Evolutionary conservation across 805 yeast species (phyloP).

Genomic region (Hanseniaspora occidentalis): DNA sequence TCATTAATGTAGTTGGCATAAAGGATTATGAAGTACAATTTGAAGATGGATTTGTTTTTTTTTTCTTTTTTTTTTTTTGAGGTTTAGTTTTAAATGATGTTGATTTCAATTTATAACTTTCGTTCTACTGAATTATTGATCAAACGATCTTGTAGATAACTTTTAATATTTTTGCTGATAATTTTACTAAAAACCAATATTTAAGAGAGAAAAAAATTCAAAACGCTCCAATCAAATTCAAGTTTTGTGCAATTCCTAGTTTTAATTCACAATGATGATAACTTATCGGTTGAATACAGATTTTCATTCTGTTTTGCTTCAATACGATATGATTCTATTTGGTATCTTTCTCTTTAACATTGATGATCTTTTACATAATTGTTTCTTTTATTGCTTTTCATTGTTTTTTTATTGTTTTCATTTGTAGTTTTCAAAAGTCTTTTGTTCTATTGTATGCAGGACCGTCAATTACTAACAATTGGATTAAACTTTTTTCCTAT

Average conservation of each 20-base stretch:
- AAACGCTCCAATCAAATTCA: neutral
- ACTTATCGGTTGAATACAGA: no score
- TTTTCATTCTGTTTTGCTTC: neutral
- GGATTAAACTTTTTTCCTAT: no score
- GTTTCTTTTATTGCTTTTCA: no score
- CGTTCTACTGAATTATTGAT: conserved; percentile 96
- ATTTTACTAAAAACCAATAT: neutral
- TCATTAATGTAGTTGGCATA: no score
- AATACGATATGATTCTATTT: neutral
- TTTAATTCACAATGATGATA: no score
- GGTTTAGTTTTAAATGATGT: conserved; percentile 4
- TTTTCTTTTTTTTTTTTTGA: conserved; percentile 2
- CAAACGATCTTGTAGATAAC: conserved; percentile 94
- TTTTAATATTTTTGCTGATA: conserved; percentile 29
- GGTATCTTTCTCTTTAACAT: no score
- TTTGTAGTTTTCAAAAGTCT: neutral
- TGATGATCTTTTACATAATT: no score
- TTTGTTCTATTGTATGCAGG: neutral
- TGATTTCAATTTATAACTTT: conserved; percentile 54
- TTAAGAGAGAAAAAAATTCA: neutral
- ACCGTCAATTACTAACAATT: conserved; percentile 2
- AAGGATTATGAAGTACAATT: neutral
- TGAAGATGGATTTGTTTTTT: neutral
- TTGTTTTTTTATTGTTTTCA: no score
- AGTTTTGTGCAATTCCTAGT: no score